These are phyloP conservation scores for Wolfiporia cocos DNA, from an alignment of 1,284 basidiomycete genomes.

Conservation along the genomic window DNA sequence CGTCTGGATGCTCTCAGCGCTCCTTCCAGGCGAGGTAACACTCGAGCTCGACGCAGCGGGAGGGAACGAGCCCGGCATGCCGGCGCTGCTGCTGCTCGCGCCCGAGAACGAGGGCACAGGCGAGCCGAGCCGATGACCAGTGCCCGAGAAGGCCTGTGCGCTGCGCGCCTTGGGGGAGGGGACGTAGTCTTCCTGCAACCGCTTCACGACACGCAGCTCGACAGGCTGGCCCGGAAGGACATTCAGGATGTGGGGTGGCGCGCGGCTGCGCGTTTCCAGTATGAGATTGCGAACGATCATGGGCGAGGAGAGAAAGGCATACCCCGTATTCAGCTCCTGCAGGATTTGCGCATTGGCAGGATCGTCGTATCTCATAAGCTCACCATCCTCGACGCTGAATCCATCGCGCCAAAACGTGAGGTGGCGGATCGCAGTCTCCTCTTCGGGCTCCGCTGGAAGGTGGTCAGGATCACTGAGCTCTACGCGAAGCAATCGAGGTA, in stretches of 20 bases:
- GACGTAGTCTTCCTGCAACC: slow-evolving; percentile 72
- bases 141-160: slow-evolving; percentile 60
- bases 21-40: slow-evolving; percentile 16
- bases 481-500: neutral
- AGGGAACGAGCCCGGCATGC: slow-evolving; percentile 58
- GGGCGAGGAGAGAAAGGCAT: slow-evolving; percentile 21
- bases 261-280: slow-evolving; percentile 41
- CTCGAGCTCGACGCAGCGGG: slow-evolving; percentile 6
- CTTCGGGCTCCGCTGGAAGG: slow-evolving; percentile 35
- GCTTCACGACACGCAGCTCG: slow-evolving; percentile 77
- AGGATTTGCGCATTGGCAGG: slow-evolving; percentile 73
- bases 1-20: slow-evolving; percentile 39
- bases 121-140: slow-evolving; percentile 82
- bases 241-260: slow-evolving; percentile 76
- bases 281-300: neutral
- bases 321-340: slow-evolving; percentile 79
- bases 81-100: slow-evolving; percentile 12
- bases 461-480: neutral
- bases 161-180: slow-evolving; percentile 36
- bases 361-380: slow-evolving; percentile 81
- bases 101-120: slow-evolving; percentile 36
- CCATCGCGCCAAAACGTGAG: slow-evolving; percentile 95
- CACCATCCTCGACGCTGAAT: slow-evolving; percentile 90
- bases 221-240: slow-evolving; percentile 80
- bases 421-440: slow-evolving; percentile 63